Base-by-base conservation (phyloP, 352 stramenopile genomes). In the Peronospora farinosa region DNA sequence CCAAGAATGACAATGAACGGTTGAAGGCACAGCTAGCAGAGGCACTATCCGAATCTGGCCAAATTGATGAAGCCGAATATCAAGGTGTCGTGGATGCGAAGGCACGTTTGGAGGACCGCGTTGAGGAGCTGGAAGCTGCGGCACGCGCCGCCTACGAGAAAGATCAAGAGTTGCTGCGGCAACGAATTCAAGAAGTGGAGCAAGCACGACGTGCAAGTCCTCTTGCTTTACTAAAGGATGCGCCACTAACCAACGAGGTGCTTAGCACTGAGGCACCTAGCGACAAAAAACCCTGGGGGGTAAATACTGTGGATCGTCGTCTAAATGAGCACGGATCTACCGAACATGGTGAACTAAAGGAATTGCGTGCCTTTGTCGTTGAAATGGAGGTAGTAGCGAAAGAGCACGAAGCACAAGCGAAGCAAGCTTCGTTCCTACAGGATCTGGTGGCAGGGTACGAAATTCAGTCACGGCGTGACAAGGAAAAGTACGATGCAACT, bases 1-100 rank as follows among this genome's bases (percentile, higher is more conserved):
- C 70, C 17, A 78, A 70, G 39, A 54, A 54, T 7, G 64, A 79
- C 27, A 76, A 72, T 27, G 54, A 64, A 28, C 59, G 21, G 15
- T 46, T 78, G 30, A 72, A 63, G 33, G 31, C 51, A 21, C 67
- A 78, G 42, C 35, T 79, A 9, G 33, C 42, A 15, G 51, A 65
- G 27, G 27, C 36, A n/a, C 28, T 32, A 13, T 52, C 43, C 35
- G 44, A 17, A 44, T 39, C 33, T 28, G 36, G n/a, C 10, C 36
- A 53, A 35, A 37, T 15, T 32, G 28, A 31, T 27, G 42, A 53
- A 30, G 23, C 19, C 5, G 51, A 53, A 10, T 33, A 43, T 5
- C 51, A 57, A 30, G 40, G 35, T 19, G 6, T 51, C 23, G 27
- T 65, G 0, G 19, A 65, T 10, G 57, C 67, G 32, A 61, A 66